phyloP scores from a whole-genome alignment of 805 yeast species.

The Isabelozyma gotoi region DNA sequence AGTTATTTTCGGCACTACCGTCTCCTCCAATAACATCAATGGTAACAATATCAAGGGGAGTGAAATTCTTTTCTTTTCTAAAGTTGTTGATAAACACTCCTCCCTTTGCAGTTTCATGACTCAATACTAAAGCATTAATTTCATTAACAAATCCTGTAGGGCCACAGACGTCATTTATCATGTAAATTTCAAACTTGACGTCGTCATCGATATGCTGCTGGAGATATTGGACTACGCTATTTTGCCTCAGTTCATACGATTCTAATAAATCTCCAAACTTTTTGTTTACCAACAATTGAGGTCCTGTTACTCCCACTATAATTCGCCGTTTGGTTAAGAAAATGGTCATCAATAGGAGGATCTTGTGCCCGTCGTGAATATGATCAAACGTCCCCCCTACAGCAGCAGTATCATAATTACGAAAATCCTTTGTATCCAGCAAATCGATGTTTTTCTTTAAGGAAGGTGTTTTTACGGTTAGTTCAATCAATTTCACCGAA shows the following conservation, averaged over 20 bases:
- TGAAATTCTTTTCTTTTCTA: slow-evolving; percentile 58
- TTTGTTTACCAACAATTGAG: slow-evolving; percentile 69
- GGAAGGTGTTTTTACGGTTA: neutral
- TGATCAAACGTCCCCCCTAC: slow-evolving; percentile 98
- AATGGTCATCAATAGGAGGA: slow-evolving; percentile 70
- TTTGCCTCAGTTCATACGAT: slow-evolving; percentile 50
- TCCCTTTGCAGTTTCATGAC: slow-evolving; percentile 77
- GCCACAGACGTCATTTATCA: slow-evolving; percentile 86
- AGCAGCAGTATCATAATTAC: slow-evolving; percentile 41
- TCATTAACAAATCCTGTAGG: slow-evolving; percentile 79
- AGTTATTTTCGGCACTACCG: slow-evolving; percentile 33
- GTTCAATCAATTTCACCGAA: neutral
- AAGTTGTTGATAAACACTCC: slow-evolving; percentile 69
- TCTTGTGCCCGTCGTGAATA: slow-evolving; percentile 92
- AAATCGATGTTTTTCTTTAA: neutral
- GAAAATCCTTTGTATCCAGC: neutral
- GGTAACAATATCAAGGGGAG: slow-evolving; percentile 36
- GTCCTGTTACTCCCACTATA: slow-evolving; percentile 84
- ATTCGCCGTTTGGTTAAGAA: slow-evolving; percentile 55
- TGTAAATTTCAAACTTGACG: slow-evolving; percentile 51
- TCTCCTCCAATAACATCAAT: slow-evolving; percentile 63
- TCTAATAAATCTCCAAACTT: slow-evolving; percentile 68
- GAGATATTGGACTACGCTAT: slow-evolving; percentile 50
- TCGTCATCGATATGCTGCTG: slow-evolving; percentile 1
- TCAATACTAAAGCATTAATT: slow-evolving; percentile 78